Conservation (phyloP, 2,329 filamentous ascomycete genomes). For the Cladophialophora immunda region DNA sequence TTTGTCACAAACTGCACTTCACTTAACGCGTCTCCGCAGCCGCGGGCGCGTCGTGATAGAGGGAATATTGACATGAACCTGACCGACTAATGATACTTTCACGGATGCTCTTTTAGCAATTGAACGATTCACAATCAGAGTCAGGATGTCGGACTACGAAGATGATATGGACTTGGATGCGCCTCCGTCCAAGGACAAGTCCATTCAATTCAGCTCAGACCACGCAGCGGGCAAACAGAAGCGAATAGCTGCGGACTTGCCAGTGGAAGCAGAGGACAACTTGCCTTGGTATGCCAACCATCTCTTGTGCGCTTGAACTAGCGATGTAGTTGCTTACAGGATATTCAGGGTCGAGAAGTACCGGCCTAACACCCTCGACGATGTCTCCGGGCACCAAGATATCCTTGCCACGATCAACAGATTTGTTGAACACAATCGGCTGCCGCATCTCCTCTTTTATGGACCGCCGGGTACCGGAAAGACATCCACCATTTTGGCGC, state of each 20-base stretch:
- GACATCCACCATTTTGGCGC: constrained; percentile 93
- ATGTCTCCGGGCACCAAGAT: constrained; percentile 96
- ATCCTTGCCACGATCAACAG: constrained; percentile 98
- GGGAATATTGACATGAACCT: background rate
- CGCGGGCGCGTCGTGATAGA: constrained; percentile 8
- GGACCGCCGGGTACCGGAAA: constrained; percentile 97
- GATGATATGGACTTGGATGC: constrained; percentile 77
- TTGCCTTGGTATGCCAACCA: constrained; percentile 76
- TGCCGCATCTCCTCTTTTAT: constrained; percentile 96
- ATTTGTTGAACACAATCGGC: constrained; percentile 91
- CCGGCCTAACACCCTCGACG: constrained; percentile 83
- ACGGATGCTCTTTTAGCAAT: background rate
- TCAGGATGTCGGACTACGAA: constrained; percentile 63
- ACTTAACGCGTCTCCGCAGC: constrained; percentile 24
- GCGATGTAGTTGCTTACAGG: background rate
- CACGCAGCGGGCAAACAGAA: constrained; percentile 81
- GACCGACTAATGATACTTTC: background rate
- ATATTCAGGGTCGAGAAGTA: constrained; percentile 89
- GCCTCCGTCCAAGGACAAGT: constrained; percentile 56
- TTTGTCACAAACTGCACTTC: background rate
- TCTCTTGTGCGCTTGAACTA: constrained; percentile 31
- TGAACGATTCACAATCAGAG: background rate
- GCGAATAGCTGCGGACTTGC: constrained; percentile 88
- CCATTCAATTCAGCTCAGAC: constrained; percentile 76
- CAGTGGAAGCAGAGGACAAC: constrained; percentile 91